Conservation (phyloP, 352 stramenopile species). For the Globisporangium echinulatum region DNA sequence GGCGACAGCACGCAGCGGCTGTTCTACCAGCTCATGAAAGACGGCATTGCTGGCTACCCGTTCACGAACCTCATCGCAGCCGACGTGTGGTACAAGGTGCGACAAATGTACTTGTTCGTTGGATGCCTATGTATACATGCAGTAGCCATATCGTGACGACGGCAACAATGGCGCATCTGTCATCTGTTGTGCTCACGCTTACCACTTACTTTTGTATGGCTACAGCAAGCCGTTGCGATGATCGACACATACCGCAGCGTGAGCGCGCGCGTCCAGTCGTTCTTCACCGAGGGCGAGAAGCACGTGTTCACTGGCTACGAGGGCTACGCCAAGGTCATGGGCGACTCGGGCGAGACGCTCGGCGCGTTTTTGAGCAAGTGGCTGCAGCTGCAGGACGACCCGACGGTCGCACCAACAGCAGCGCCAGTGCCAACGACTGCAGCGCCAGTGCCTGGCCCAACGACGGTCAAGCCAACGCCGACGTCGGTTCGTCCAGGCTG, state of each 20-base stretch:
- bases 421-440: not conserved
- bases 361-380: constrained; percentile 9
- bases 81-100: constrained; percentile 25
- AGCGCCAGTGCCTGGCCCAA: not conserved
- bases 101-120: too few species aligned
- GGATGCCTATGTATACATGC: too few species aligned
- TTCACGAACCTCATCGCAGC: constrained; percentile 48
- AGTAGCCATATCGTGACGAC: too few species aligned
- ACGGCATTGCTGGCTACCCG: constrained; percentile 46
- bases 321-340: constrained; percentile 20
- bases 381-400: constrained; percentile 8
- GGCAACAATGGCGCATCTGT: too few species aligned
- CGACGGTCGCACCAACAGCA: not conserved
- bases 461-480: not conserved
- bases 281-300: constrained; percentile 39
- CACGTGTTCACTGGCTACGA: constrained; percentile 35
- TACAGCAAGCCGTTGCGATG: constrained; percentile 26
- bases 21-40: constrained; percentile 50
- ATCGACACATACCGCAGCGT: constrained; percentile 29
- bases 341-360: constrained; percentile 18
- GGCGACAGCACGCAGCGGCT: constrained; percentile 46
- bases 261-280: constrained; percentile 30
- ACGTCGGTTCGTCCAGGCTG: not conserved
- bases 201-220: too few species aligned
- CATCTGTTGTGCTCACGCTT: too few species aligned